Percentiles rank a stretch among this genome's conserved stretches.
phyloP scores from a whole-genome alignment of 345 rosid species.

The Populus nigra region DNA sequence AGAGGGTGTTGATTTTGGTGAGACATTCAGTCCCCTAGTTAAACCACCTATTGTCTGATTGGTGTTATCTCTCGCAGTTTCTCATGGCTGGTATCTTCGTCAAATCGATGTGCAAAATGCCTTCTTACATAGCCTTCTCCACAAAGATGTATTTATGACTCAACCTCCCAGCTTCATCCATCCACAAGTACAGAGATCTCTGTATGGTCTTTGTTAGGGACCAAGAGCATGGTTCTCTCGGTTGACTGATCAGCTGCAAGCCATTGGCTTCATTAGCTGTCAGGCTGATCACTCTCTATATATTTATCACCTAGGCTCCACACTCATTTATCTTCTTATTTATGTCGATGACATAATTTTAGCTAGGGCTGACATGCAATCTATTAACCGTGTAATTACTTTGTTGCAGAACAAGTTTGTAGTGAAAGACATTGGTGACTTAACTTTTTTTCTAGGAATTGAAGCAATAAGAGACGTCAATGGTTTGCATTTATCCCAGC shows the following conservation, averaged over 20 bases:
- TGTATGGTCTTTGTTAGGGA: not conserved
- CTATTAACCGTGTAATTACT: no score
- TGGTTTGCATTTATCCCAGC: no score
- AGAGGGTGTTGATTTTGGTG: not conserved
- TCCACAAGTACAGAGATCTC: not conserved
- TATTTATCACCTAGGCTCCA: not conserved
- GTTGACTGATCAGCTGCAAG: fast-evolving
- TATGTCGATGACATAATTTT: no score
- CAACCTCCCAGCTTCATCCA: not conserved
- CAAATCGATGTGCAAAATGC: no score
- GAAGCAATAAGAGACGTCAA: no score
- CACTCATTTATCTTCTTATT: no score
- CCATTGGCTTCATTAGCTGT: fast-evolving
- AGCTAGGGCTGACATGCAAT: no score
- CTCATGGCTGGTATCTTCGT: not conserved
- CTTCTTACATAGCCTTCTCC: no score
- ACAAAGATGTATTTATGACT: no score
- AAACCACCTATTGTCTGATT: not conserved
- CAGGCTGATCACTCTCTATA: not conserved
- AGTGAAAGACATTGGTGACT: no score
- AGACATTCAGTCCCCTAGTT: not conserved
- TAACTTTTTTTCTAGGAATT: no score
- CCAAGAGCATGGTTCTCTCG: not conserved
- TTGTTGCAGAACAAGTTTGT: no score
- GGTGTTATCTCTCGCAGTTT: not conserved